phyloP scores from a whole-genome alignment of 371 early-diverging fungal genomes.

The Mucor irregularis region DNA sequence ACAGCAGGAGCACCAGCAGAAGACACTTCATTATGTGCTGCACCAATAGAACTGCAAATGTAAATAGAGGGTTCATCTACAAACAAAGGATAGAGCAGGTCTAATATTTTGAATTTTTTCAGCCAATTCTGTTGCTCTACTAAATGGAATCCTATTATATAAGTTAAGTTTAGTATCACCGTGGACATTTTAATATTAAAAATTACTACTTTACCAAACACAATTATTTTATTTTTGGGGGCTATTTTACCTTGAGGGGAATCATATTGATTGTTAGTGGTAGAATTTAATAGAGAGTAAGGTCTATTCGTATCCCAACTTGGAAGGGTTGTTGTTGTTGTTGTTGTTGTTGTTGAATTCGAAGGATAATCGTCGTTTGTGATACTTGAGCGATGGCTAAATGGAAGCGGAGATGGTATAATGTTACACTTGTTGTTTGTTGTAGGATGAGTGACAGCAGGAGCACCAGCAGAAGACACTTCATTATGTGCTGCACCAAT shows the following conservation, averaged over 20 bases:
- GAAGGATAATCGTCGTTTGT: background rate
- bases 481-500: constrained; percentile 5
- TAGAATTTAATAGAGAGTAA: background rate
- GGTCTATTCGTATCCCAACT: constrained; percentile 12
- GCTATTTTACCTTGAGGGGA: too few relatives aligned
- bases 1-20: constrained; percentile 2
- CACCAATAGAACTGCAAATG: constrained; percentile 10
- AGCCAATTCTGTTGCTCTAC: constrained; percentile 71
- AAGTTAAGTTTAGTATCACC: background rate
- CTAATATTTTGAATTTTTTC: constrained; percentile 71
- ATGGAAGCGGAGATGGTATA: constrained; percentile 4
- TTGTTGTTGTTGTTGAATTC: background rate
- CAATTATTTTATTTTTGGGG: too few relatives aligned
- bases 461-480: constrained; percentile 1
- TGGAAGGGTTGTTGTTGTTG: too few relatives aligned
- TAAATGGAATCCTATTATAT: constrained; percentile 58
- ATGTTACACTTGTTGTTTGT: constrained; percentile 14
- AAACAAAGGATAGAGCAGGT: constrained; percentile 74
- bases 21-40: constrained; percentile 2
- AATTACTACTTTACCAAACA: constrained; percentile 65
- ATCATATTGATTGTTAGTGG: too few relatives aligned
- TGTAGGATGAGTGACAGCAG: constrained; percentile 2
- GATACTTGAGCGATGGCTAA: background rate
- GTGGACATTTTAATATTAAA: background rate
- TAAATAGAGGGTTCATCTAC: constrained; percentile 63